Percentiles rank a stretch among this genome's conserved stretches.
phyloP scores from a whole-genome alignment of 257 asterid species.

The Nicotiana knightiana region DNA sequence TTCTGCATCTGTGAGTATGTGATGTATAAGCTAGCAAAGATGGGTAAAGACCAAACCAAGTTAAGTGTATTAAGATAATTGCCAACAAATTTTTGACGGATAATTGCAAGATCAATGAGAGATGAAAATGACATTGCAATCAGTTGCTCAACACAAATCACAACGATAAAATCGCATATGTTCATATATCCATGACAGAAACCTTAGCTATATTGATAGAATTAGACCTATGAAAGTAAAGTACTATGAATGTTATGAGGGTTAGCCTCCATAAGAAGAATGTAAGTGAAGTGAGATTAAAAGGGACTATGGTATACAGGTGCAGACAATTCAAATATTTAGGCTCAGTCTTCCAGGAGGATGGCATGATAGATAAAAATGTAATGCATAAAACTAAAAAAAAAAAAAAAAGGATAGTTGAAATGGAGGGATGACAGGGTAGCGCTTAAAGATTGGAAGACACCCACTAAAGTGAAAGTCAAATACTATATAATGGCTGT shows the following conservation, averaged over 20 bases:
- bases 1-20: background rate
- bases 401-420: background rate
- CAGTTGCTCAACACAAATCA: constrained; percentile 2
- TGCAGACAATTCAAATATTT: constrained; percentile 3
- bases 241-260: background rate
- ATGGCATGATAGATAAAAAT: background rate
- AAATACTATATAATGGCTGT: background rate
- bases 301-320: background rate
- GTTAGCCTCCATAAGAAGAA: background rate
- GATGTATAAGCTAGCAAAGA: background rate
- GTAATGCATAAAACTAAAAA: background rate
- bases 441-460: background rate
- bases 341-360: background rate
- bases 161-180: background rate
- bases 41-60: background rate
- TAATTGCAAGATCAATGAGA: background rate
- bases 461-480: background rate
- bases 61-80: background rate
- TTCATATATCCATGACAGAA: background rate
- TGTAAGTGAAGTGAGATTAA: background rate
- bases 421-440: background rate
- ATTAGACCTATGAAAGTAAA: background rate
- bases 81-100: background rate
- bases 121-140: background rate
- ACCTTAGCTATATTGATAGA: background rate